Conservation (phyloP, 2,329 filamentous ascomycete genomes). For the Fusarium incarnatum region DNA sequence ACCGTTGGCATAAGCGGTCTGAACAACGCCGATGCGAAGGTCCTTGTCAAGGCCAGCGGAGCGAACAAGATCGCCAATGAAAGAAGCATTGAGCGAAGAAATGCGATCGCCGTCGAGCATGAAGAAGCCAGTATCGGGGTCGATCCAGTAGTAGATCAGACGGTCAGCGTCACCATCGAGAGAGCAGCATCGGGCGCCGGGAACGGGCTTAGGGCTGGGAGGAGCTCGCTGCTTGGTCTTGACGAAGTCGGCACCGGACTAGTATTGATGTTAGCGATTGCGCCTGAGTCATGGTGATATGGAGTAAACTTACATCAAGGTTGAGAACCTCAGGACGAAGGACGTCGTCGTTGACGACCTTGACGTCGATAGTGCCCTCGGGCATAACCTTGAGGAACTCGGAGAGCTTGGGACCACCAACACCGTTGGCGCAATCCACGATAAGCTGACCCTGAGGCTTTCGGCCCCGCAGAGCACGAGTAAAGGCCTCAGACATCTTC, state of each 20-base stretch:
- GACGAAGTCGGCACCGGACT: slow-evolving; percentile 96
- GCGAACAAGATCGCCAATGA: slow-evolving; percentile 88
- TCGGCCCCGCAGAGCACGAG: slow-evolving; percentile 80
- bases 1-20: slow-evolving; percentile 98
- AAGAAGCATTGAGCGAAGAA: slow-evolving; percentile 91
- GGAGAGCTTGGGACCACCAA: slow-evolving; percentile 89
- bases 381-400: slow-evolving; percentile 89
- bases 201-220: slow-evolving; percentile 79
- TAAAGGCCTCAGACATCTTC: slow-evolving; percentile 88
- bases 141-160: slow-evolving; percentile 93
- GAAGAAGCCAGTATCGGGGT: slow-evolving; percentile 84
- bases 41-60: slow-evolving; percentile 82
- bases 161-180: slow-evolving; percentile 96
- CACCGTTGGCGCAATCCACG: slow-evolving; percentile 96
- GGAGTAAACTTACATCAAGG: slow-evolving; percentile 73
- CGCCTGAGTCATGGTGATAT: background rate
- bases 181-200: slow-evolving; percentile 85
- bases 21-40: slow-evolving; percentile 91
- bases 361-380: slow-evolving; percentile 80
- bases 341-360: slow-evolving; percentile 92
- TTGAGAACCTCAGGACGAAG: slow-evolving; percentile 91
- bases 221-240: slow-evolving; percentile 96
- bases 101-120: slow-evolving; percentile 98
- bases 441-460: slow-evolving; percentile 80
- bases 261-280: slow-evolving; percentile 15